Conservation (phyloP, 371 early-diverging fungal species). For the Mucor velutinosus region DNA sequence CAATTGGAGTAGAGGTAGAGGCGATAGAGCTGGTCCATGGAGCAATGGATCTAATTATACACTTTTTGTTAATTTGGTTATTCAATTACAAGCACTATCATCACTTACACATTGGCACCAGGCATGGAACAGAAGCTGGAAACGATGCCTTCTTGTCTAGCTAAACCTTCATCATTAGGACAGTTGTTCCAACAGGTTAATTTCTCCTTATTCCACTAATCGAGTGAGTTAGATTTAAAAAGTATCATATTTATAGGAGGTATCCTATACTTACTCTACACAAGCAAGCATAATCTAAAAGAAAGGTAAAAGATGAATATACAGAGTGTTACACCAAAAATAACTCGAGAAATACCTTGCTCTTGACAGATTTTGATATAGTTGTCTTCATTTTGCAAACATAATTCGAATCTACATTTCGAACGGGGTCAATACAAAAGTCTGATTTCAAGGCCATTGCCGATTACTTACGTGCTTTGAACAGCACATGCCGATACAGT, state of each 20-base stretch:
- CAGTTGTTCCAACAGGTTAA: slow-evolving; percentile 31
- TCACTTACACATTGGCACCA: slow-evolving; percentile 38
- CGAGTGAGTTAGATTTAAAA: slow-evolving; percentile 14
- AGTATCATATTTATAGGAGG: slow-evolving; percentile 7
- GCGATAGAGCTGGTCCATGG: slow-evolving; percentile 26
- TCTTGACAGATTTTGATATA: slow-evolving; percentile 29
- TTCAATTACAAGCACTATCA: neutral
- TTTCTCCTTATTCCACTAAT: slow-evolving; percentile 30
- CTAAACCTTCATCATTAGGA: slow-evolving; percentile 22
- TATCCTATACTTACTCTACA: slow-evolving; percentile 24
- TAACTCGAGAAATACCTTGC: slow-evolving; percentile 16
- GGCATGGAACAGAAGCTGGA: slow-evolving; percentile 25
- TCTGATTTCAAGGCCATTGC: neutral
- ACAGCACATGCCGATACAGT: slow-evolving; percentile 18
- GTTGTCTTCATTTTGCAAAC: slow-evolving; percentile 28
- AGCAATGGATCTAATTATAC: slow-evolving; percentile 20
- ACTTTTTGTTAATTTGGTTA: neutral
- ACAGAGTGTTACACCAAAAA: neutral
- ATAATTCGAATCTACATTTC: slow-evolving; percentile 23
- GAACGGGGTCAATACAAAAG: neutral
- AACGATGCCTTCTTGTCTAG: slow-evolving; percentile 20
- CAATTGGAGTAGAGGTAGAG: slow-evolving; percentile 19
- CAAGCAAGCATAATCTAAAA: slow-evolving; percentile 28
- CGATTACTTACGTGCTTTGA: slow-evolving; percentile 25
- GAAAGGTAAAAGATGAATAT: slow-evolving; percentile 1